phyloP scores from a whole-genome alignment of 441 rosid genomes.

The Arabidopsis hybrid region DNA sequence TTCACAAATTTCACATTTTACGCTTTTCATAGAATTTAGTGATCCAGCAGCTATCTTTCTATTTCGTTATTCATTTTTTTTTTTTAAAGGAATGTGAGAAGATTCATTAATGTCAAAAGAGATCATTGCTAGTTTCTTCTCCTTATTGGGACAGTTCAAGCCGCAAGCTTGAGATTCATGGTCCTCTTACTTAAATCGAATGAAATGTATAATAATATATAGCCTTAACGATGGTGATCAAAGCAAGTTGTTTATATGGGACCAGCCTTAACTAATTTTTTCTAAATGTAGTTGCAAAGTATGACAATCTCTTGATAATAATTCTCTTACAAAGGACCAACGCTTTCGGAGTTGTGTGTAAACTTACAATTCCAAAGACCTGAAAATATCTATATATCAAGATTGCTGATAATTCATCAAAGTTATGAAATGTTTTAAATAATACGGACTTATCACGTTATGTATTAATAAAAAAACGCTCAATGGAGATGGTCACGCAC shows the following conservation, averaged over 20 bases:
- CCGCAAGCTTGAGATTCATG: not conserved
- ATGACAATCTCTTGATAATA: not conserved
- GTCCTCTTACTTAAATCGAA: not conserved
- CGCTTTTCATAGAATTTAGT: too few species aligned
- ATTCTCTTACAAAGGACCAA: not conserved
- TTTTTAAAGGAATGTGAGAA: too few species aligned
- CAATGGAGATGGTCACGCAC: too few species aligned
- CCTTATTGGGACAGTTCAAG: not conserved
- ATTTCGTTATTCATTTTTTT: not conserved
- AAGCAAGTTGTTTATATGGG: not conserved
- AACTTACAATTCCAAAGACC: not conserved
- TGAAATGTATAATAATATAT: too few species aligned
- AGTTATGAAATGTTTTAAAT: not conserved
- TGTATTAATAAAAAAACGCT: too few species aligned
- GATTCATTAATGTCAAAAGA: not conserved
- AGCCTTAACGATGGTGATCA: not conserved
- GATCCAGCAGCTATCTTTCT: too few species aligned
- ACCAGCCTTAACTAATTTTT: not conserved
- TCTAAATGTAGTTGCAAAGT: not conserved
- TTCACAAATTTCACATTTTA: too few species aligned
- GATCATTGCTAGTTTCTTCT: not conserved
- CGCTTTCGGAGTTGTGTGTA: not conserved
- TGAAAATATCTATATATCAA: too few species aligned
- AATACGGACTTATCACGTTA: not conserved
- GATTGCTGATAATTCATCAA: too few species aligned